Percentiles rank a stretch among this genome's conserved stretches.
These are phyloP conservation scores for Penicillium decumbens DNA, from an alignment of 2,329 filamentous ascomycete genomes.

Conservation along the genomic window DNA sequence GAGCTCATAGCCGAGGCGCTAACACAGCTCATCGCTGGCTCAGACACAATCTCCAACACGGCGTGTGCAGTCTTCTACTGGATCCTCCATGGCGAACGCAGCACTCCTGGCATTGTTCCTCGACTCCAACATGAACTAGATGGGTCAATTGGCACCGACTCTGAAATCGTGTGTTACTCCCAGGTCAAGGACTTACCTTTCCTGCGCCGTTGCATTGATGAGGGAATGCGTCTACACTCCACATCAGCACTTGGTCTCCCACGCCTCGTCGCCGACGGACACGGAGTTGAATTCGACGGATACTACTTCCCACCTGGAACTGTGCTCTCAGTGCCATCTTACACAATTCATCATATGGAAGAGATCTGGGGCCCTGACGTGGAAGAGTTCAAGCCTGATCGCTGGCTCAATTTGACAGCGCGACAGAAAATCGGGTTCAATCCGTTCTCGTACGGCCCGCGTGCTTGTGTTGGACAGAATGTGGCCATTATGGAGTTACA, in stretches of 20 bases:
- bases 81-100: constrained; percentile 26
- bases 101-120: constrained; percentile 13
- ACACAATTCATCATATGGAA: constrained; percentile 40
- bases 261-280: constrained; percentile 22
- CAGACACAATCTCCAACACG: constrained; percentile 35
- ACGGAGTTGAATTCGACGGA: constrained; percentile 13
- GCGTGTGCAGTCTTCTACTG: constrained; percentile 22
- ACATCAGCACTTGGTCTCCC: constrained; percentile 25
- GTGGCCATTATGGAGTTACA: constrained; percentile 43
- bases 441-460: constrained; percentile 41
- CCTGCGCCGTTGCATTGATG: constrained; percentile 29
- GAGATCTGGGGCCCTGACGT: constrained; percentile 42
- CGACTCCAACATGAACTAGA: constrained; percentile 22
- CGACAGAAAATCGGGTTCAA: constrained; percentile 38
- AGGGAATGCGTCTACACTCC: constrained; percentile 31
- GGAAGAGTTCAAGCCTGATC: constrained; percentile 38
- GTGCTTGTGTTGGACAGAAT: constrained; percentile 43
- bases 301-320: constrained; percentile 27
- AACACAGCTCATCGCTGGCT: constrained; percentile 34
- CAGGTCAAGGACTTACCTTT: constrained; percentile 28
- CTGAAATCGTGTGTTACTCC: constrained; percentile 9
- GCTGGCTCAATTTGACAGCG: constrained; percentile 26
- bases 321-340: constrained; percentile 40
- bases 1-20: constrained; percentile 33
- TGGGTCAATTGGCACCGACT: constrained; percentile 13